A percentile compares a stretch with the other conserved stretches of the same genome.
Conservation (phyloP, 2,329 filamentous ascomycete genomes). For the Venturia effusa region DNA sequence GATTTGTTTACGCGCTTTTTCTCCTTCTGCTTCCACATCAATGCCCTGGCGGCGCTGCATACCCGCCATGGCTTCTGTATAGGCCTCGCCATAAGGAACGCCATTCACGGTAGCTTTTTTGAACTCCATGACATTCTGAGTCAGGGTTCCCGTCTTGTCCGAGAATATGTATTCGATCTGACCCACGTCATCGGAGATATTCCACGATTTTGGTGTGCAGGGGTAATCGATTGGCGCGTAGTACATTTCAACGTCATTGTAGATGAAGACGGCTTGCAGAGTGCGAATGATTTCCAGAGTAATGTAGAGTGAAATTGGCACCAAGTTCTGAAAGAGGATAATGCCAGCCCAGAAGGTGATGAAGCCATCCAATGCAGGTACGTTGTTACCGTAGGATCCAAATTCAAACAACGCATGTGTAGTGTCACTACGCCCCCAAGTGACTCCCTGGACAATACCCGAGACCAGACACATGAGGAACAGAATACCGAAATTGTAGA, state of each 20-base stretch:
- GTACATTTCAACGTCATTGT: slow-evolving; percentile 93
- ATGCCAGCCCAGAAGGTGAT: slow-evolving; percentile 95
- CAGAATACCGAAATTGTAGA: slow-evolving; percentile 90
- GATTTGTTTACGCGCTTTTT: slow-evolving; percentile 64
- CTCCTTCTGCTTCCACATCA: slow-evolving; percentile 71
- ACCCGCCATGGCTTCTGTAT: slow-evolving; percentile 91
- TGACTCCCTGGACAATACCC: slow-evolving; percentile 72
- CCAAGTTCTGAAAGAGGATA: slow-evolving; percentile 96
- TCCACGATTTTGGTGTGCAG: slow-evolving; percentile 96
- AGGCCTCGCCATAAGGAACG: slow-evolving; percentile 92
- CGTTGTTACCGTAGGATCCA: slow-evolving; percentile 63
- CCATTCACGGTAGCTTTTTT: slow-evolving; percentile 97
- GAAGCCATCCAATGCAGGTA: slow-evolving; percentile 70
- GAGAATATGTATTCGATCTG: slow-evolving; percentile 99
- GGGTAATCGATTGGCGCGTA: slow-evolving; percentile 90
- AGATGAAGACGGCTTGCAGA: slow-evolving; percentile 91
- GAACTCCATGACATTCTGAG: slow-evolving; percentile 96
- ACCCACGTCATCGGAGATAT: slow-evolving; percentile 94
- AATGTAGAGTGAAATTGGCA: slow-evolving; percentile 96
- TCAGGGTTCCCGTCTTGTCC: slow-evolving; percentile 83
- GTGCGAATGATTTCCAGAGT: slow-evolving; percentile 92
- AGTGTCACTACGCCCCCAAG: slow-evolving; percentile 64
- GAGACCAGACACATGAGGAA: slow-evolving; percentile 81
- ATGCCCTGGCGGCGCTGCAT: slow-evolving; percentile 89
- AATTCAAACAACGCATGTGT: slow-evolving; percentile 78